Base-by-base conservation (phyloP, 352 stramenopile genomes). In the Phytophthora pini region DNA sequence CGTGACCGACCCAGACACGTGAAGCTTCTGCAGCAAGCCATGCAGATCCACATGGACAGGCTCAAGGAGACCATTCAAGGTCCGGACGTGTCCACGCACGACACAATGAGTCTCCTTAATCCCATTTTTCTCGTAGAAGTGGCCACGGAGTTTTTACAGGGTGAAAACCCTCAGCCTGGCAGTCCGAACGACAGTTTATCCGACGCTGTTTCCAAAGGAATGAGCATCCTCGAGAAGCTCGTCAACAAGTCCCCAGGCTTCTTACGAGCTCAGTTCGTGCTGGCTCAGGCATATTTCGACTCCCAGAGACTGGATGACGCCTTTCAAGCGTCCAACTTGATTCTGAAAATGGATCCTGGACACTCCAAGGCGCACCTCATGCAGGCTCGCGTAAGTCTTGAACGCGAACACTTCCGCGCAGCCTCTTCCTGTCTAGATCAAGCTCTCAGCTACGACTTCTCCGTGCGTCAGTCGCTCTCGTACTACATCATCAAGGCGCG, bases 401-500 rank as follows among this genome's bases (percentile, higher is more conserved):
- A 93, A 38, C 75, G 88, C 3, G 81, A 93, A 20, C 82, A 97
- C 59, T 89, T 83, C 59, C 77, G 74, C 8, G 84, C 76, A 2
- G 89, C 93, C 4, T 82, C 84, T 3, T 56, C 74, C 4, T 88
- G 86, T 24, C 72, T 98, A 12, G 92, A 98, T 39, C 82, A 97
- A 45, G 93, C 93, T 9, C 70, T 98, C 12, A 93, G 85, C 39
- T 86, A 93, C 52, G 87, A 98, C 59, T 98, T 98, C 58, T 82
- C 75, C 0, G 84, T 98, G 29, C 83, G 87, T 22, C 83, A 97
- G 58, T 83, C 78, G 49, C 80, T 94, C 20, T 76, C 80, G 41
- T 98, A 95, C 70, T 88, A 88, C 52, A 83, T 98, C 34, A 92
- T 97, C 57, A 94, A 97, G 57, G 89, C 87, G 29, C 89, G 90